These are phyloP conservation scores for Hirsutella thompsonii DNA, from an alignment of 2,329 filamentous ascomycete species.

Conservation along the genomic window DNA sequence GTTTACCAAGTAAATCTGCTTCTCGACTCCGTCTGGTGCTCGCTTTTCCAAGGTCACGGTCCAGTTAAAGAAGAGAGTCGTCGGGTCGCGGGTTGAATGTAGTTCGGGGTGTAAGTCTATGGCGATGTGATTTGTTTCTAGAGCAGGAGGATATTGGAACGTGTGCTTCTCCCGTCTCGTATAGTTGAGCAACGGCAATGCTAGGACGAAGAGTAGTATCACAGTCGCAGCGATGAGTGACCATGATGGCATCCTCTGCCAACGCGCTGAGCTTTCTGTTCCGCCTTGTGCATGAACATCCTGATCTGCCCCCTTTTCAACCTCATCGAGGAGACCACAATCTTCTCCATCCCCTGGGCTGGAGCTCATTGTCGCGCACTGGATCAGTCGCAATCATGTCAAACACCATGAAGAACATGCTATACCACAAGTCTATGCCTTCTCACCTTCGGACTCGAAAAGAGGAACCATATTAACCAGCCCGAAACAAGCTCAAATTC, in stretches of 20 bases:
- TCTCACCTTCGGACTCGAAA: no score
- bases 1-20: conserved; percentile 13
- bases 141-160: neutral
- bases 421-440: no score
- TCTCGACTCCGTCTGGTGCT: conserved; percentile 12
- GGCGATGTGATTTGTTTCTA: conserved; percentile 5
- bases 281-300: no score
- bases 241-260: no score
- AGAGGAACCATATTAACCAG: no score
- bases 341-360: neutral
- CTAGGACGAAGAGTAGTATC: neutral
- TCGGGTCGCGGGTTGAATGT: conserved; percentile 5
- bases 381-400: neutral
- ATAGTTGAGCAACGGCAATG: conserved; percentile 3
- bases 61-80: conserved; percentile 9
- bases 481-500: no score
- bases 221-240: neutral
- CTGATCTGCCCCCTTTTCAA: neutral
- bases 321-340: conserved; percentile 2
- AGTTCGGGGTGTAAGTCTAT: conserved; percentile 6
- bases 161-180: neutral
- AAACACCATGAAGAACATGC: no score
- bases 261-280: neutral
- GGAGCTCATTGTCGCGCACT: no score
- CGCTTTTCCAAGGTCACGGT: conserved; percentile 7